Conservation (phyloP, 176 grass and related monocot species). For the Cenchrus fungigraminus region DNA sequence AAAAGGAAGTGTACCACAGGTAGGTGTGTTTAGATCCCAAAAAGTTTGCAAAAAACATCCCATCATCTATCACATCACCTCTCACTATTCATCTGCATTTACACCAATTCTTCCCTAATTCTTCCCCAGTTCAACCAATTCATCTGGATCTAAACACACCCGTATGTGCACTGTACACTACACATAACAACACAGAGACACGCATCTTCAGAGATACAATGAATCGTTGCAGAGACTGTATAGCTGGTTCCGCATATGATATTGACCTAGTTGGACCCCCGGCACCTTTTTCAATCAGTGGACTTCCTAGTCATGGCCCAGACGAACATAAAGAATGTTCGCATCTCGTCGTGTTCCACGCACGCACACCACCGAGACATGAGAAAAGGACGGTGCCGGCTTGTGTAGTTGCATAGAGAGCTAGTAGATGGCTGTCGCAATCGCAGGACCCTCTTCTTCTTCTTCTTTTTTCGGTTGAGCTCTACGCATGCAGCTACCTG, state of each 20-base stretch:
- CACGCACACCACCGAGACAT: constrained; percentile 29
- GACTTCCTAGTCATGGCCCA: constrained; percentile 62
- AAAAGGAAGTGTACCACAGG: constrained; percentile 41
- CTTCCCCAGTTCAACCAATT: too few relatives aligned
- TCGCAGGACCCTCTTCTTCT: constrained; percentile 22
- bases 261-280: constrained; percentile 43
- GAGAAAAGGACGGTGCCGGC: constrained; percentile 49
- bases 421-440: not conserved
- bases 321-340: constrained; percentile 54
- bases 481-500: constrained; percentile 33
- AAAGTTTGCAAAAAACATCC: too few relatives aligned
- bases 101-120: too few relatives aligned
- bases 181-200: not conserved
- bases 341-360: constrained; percentile 40
- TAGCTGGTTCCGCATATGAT: constrained; percentile 63
- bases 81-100: too few relatives aligned
- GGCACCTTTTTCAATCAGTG: constrained; percentile 42
- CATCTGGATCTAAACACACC: too few relatives aligned
- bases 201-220: constrained; percentile 48
- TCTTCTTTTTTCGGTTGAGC: constrained; percentile 5
- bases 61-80: too few relatives aligned
- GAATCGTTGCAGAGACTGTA: constrained; percentile 47
- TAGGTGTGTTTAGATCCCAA: too few relatives aligned
- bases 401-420: not conserved
- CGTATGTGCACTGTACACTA: not conserved